These are phyloP conservation scores for Eucalyptus shirleyi DNA, from an alignment of 345 rosid species.

Conservation along the genomic window DNA sequence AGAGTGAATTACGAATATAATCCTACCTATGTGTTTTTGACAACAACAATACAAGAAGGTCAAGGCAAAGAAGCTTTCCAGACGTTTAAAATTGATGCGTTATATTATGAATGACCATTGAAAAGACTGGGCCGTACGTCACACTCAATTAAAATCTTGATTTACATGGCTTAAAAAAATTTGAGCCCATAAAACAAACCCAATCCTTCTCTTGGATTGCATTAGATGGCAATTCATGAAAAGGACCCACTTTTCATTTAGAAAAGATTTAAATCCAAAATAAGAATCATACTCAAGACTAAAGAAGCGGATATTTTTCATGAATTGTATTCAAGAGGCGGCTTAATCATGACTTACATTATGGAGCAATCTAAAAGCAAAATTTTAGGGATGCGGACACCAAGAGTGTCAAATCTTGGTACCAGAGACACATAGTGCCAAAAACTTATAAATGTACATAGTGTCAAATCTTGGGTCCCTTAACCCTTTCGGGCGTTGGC, in stretches of 20 bases:
- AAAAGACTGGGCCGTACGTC: background rate
- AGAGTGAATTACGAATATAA: background rate
- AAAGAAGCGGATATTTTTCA: background rate
- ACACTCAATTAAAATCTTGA: background rate
- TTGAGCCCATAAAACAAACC: background rate
- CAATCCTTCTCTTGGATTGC: background rate
- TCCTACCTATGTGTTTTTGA: background rate
- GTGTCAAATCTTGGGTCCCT: no score
- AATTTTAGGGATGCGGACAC: no score
- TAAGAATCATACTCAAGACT: background rate
- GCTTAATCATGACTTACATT: background rate
- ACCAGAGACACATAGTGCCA: rapidly evolving
- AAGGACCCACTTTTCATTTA: background rate
- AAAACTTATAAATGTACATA: rapidly evolving
- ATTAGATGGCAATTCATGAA: background rate
- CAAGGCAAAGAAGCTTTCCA: background rate
- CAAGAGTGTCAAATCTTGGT: rapidly evolving
- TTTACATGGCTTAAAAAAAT: background rate
- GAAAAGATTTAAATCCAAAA: background rate
- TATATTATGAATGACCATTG: background rate
- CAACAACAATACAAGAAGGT: background rate
- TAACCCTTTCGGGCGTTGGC: no score
- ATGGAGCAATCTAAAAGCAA: background rate
- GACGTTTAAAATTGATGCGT: background rate
- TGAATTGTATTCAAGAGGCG: background rate